Evolutionary conservation across 768 basidiomycete species (phyloP).

Genomic region (Panus rudis): DNA sequence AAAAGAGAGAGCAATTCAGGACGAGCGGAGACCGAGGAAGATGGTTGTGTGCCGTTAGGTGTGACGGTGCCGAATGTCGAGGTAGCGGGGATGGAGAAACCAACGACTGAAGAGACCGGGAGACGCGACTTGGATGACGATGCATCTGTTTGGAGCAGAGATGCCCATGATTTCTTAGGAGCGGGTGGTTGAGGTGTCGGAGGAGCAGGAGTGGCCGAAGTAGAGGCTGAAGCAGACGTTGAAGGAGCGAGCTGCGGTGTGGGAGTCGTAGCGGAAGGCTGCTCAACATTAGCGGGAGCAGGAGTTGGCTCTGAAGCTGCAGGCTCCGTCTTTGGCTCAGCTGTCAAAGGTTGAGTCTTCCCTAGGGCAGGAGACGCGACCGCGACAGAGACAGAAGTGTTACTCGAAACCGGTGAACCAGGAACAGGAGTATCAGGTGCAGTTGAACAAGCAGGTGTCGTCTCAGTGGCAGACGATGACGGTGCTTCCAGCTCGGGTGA

Average conservation of each 20-base stretch:
- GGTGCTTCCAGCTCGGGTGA: slow-evolving; percentile 27
- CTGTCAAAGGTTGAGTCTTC: slow-evolving; percentile 6
- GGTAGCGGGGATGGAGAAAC: slow-evolving; percentile 62
- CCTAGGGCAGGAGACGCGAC: slow-evolving; percentile 20
- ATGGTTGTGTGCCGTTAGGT: slow-evolving; percentile 13
- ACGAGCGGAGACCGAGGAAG: slow-evolving; percentile 24
- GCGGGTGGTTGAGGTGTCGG: slow-evolving; percentile 12
- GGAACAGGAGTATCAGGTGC: slow-evolving; percentile 40
- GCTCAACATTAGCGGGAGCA: not conserved
- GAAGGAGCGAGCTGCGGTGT: too few relatives aligned
- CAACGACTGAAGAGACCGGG: slow-evolving; percentile 65
- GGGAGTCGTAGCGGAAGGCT: slow-evolving; percentile 8
- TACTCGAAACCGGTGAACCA: slow-evolving; percentile 52
- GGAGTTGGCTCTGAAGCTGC: slow-evolving; percentile 5
- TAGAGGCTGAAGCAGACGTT: slow-evolving; percentile 19
- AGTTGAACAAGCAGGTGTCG: slow-evolving; percentile 43
- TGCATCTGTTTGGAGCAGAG: slow-evolving; percentile 42
- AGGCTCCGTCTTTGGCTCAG: slow-evolving; percentile 3
- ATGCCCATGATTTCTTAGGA: slow-evolving; percentile 70
- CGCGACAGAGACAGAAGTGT: slow-evolving; percentile 46
- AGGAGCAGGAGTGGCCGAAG: slow-evolving; percentile 5
- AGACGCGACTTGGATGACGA: slow-evolving; percentile 39
- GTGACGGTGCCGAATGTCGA: slow-evolving; percentile 22
- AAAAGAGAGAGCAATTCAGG: slow-evolving; percentile 51
- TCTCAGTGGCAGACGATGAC: slow-evolving; percentile 45